These are phyloP conservation scores for Pseudotulostoma volvatum DNA, from an alignment of 495 filamentous ascomycete species.

Conservation along the genomic window DNA sequence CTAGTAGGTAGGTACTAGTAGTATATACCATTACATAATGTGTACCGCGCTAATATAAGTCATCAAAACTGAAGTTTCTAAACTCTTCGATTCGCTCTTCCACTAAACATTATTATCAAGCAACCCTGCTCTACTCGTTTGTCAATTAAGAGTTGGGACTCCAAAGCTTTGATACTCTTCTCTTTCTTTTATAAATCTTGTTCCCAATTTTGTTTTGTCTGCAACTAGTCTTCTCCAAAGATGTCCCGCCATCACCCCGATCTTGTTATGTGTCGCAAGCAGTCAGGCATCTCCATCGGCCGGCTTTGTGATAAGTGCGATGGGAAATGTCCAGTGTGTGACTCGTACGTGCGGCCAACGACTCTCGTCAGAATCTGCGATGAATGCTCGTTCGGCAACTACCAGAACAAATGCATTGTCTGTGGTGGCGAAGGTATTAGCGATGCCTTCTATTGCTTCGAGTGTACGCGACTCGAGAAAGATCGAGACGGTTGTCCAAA, in stretches of 20 bases:
- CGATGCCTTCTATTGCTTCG: conserved; percentile 99
- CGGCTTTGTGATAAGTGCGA: conserved; percentile 99
- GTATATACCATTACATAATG: too few species aligned
- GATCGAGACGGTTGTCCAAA: conserved; percentile 97
- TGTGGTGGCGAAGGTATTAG: conserved; percentile 98
- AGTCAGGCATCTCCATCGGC: conserved; percentile 93
- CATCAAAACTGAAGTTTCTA: too few species aligned
- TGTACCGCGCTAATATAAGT: too few species aligned
- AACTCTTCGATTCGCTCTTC: too few species aligned
- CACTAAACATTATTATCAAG: too few species aligned
- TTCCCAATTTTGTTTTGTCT: too few species aligned
- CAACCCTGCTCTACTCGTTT: too few species aligned
- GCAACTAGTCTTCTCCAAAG: too few species aligned
- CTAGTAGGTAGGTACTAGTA: too few species aligned
- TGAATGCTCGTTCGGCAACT: conserved; percentile 98
- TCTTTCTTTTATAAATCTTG: conserved; percentile 2
- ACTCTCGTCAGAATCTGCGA: conserved; percentile 97
- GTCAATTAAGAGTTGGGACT: too few species aligned
- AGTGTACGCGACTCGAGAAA: conserved; percentile 94
- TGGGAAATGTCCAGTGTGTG: conserved; percentile 97
- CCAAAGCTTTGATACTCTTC: too few species aligned
- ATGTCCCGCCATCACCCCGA: conserved; percentile 40
- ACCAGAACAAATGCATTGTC: conserved; percentile 99
- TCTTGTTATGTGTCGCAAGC: conserved; percentile 99
- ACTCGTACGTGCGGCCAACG: conserved; percentile 94